Evolutionary conservation across 2,329 filamentous ascomycete genomes (phyloP).

Genomic region (Beauveria scarabaeidicola): DNA sequence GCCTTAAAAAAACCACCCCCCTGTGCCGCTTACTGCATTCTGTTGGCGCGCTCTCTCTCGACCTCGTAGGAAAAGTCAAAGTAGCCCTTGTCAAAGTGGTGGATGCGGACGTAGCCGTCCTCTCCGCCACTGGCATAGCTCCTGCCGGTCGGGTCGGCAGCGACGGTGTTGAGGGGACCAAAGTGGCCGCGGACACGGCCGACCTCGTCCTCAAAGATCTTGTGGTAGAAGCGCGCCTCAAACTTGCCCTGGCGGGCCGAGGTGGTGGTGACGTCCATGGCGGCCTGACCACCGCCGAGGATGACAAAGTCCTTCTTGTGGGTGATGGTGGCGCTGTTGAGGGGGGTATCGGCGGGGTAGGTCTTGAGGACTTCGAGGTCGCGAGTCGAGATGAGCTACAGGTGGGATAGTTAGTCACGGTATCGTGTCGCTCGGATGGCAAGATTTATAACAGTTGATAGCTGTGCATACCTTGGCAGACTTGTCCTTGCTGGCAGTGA

Average conservation of each 20-base stretch:
- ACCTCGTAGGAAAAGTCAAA: slow-evolving; percentile 99
- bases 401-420: background rate
- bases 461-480: slow-evolving; percentile 53
- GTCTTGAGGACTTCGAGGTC: slow-evolving; percentile 91
- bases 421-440: background rate
- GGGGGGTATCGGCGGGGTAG: slow-evolving; percentile 82
- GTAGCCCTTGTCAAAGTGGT: slow-evolving; percentile 98
- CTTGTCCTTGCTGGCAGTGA: slow-evolving; percentile 98
- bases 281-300: slow-evolving; percentile 93
- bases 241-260: slow-evolving; percentile 95
- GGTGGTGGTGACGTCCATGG: slow-evolving; percentile 97
- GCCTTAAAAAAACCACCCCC: background rate
- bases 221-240: slow-evolving; percentile 99
- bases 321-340: slow-evolving; percentile 92
- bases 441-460: slow-evolving; percentile 16
- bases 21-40: slow-evolving; percentile 23
- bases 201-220: slow-evolving; percentile 98
- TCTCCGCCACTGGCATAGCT: slow-evolving; percentile 94
- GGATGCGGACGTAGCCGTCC: slow-evolving; percentile 95
- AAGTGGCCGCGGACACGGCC: slow-evolving; percentile 96
- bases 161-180: slow-evolving; percentile 92
- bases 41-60: slow-evolving; percentile 67
- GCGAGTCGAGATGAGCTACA: slow-evolving; percentile 68
- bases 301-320: slow-evolving; percentile 97
- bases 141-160: slow-evolving; percentile 82